Evolutionary conservation across 257 asterid genomes (phyloP).

Genomic region (Solanum ahanhuiri): DNA sequence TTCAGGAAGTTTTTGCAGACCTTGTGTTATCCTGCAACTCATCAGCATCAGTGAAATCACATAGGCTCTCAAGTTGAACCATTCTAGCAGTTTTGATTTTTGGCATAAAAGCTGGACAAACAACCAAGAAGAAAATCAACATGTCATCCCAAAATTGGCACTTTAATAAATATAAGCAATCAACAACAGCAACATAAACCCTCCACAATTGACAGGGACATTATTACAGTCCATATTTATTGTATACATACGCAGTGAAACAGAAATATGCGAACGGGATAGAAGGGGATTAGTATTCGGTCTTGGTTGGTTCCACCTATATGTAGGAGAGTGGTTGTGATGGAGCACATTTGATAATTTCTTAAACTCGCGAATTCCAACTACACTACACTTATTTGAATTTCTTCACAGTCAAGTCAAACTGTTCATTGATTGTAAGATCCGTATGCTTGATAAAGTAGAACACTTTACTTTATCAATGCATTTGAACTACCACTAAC

Average conservation of each 20-base stretch:
- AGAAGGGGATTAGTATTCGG: not conserved
- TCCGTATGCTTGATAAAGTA: not conserved
- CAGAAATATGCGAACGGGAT: not conserved
- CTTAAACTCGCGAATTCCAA: not conserved
- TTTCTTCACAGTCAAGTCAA: not conserved
- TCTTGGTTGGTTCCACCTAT: not conserved
- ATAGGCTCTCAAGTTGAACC: conserved; percentile 40
- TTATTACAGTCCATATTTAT: not conserved
- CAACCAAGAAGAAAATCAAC: not conserved
- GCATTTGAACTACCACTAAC: not conserved
- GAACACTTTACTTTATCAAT: not conserved
- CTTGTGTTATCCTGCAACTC: conserved; percentile 13
- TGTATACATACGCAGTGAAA: not conserved
- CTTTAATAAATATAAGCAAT: not conserved
- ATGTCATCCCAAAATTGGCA: not conserved
- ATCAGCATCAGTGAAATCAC: conserved; percentile 56
- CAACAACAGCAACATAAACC: not conserved
- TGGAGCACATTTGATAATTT: not conserved
- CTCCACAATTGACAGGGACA: not conserved
- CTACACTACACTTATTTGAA: not conserved
- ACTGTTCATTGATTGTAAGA: not conserved
- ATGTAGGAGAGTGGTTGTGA: not conserved
- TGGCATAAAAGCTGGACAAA: conserved; percentile 68
- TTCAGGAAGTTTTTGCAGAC: not conserved
- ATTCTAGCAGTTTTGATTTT: conserved; percentile 64